phyloP scores from a whole-genome alignment of 2,329 filamentous ascomycete species.

The Aureobasidium mangrovei region DNA sequence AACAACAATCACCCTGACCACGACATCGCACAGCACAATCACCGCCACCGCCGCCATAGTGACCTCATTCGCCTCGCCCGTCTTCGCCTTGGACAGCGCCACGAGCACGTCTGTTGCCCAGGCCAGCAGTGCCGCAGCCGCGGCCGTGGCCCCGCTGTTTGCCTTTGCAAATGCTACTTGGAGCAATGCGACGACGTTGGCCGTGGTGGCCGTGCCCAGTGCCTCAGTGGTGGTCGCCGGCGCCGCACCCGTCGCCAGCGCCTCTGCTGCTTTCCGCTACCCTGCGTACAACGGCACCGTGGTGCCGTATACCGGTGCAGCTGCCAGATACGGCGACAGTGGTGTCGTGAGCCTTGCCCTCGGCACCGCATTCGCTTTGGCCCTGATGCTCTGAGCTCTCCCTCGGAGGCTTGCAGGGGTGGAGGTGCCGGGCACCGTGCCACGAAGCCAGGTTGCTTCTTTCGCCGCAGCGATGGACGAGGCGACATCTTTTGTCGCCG shows the following conservation, averaged over 20 bases:
- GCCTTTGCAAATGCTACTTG: constrained; percentile 1
- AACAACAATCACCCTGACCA: constrained; percentile 5
- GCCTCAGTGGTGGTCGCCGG: not conserved
- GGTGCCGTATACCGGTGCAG: not conserved
- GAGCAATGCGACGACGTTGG: constrained; percentile 3
- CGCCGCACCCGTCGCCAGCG: not conserved
- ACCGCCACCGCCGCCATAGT: not conserved
- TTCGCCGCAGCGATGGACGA: too few relatives aligned
- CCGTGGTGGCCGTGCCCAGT: not conserved
- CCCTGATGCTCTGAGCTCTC: not conserved
- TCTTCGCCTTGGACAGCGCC: not conserved
- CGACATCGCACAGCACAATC: not conserved
- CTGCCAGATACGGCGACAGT: not conserved
- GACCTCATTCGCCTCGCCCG: not conserved
- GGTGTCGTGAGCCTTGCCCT: not conserved
- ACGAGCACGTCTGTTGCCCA: not conserved
- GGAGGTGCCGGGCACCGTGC: not conserved
- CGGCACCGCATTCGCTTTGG: not conserved
- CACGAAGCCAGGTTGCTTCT: not conserved
- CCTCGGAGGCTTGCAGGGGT: too few relatives aligned
- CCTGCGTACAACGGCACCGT: not conserved
- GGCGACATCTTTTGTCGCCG: too few relatives aligned
- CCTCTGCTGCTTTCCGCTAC: not conserved
- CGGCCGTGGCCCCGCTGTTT: not conserved
- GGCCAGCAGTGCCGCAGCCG: not conserved